Evolutionary conservation across 495 filamentous ascomycete species (phyloP).

Genomic region (Halenospora varia): DNA sequence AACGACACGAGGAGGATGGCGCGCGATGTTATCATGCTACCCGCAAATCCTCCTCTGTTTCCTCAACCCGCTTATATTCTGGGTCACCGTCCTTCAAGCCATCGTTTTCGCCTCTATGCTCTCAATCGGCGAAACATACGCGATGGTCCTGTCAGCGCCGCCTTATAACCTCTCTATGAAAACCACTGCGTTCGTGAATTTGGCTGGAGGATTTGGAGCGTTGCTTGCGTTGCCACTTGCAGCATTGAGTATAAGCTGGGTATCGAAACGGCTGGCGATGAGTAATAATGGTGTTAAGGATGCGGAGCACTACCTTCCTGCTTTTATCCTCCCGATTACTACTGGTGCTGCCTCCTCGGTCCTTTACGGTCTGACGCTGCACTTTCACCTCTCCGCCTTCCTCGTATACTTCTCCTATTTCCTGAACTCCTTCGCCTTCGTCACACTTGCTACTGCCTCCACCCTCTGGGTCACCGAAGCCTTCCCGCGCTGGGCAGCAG

Average conservation of each 20-base stretch:
- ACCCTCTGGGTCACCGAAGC: slow-evolving; percentile 21
- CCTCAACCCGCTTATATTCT: slow-evolving; percentile 37
- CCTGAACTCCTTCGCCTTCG: slow-evolving; percentile 7
- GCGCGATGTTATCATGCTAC: slow-evolving; percentile 10
- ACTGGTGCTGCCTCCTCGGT: background rate
- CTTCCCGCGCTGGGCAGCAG: slow-evolving; percentile 18
- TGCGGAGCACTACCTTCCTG: slow-evolving; percentile 17
- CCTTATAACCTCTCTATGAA: slow-evolving; percentile 34
- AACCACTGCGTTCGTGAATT: slow-evolving; percentile 32
- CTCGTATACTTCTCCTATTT: background rate
- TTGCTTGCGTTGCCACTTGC: slow-evolving; percentile 33
- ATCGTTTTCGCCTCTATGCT: slow-evolving; percentile 33
- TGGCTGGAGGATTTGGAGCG: slow-evolving; percentile 29
- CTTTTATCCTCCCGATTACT: slow-evolving; percentile 11
- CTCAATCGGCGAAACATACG: slow-evolving; percentile 35
- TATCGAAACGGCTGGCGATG: slow-evolving; percentile 2
- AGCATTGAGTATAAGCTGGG: slow-evolving; percentile 9
- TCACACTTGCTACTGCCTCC: background rate
- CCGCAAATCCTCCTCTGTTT: slow-evolving; percentile 9
- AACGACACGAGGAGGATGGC: slow-evolving; percentile 6
- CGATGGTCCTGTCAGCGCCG: slow-evolving; percentile 26
- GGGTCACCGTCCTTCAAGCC: slow-evolving; percentile 35
- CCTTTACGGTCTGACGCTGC: slow-evolving; percentile 9
- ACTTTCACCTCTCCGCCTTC: background rate
- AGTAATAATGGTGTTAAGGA: slow-evolving; percentile 9